Conservation (phyloP, 306 rosid genomes). For the Acacia melanoxylon region DNA sequence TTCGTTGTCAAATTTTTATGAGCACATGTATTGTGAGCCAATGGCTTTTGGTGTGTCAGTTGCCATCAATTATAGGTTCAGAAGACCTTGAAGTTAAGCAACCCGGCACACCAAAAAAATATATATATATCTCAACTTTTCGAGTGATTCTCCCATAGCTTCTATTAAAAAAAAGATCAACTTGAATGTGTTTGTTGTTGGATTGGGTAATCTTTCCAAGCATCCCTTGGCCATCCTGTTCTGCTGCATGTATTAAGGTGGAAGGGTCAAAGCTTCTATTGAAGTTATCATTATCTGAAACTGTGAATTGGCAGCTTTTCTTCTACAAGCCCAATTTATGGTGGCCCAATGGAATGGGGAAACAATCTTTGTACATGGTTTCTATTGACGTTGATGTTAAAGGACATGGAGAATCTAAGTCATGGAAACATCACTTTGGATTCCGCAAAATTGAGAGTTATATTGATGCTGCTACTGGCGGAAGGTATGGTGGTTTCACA, state of each 20-base stretch:
- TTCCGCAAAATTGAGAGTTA: slow-evolving; percentile 89
- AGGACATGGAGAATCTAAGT: slow-evolving; percentile 88
- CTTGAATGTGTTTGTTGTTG: not conserved
- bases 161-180: not conserved
- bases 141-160: not conserved
- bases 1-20: not conserved
- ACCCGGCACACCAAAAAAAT: not conserved
- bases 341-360: slow-evolving; percentile 99
- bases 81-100: slow-evolving; percentile 10
- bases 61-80: slow-evolving; percentile 10
- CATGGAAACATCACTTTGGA: slow-evolving; percentile 81
- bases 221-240: slow-evolving; percentile 29
- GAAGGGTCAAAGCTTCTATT: slow-evolving; percentile 25
- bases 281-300: slow-evolving; percentile 31
- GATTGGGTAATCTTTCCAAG: slow-evolving; percentile 30
- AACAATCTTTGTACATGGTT: slow-evolving; percentile 78
- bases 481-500: slow-evolving; percentile 53
- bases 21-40: slow-evolving; percentile 6
- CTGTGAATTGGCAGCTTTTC: slow-evolving; percentile 62
- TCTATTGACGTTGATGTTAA: slow-evolving; percentile 65
- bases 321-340: slow-evolving; percentile 91
- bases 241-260: slow-evolving; percentile 15
- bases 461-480: slow-evolving; percentile 82
- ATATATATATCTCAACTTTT: not conserved
- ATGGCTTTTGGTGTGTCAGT: not conserved